These are phyloP conservation scores for Coemansia sp. DNA, from an alignment of 192 early-diverging fungal species.

Conservation along the genomic window DNA sequence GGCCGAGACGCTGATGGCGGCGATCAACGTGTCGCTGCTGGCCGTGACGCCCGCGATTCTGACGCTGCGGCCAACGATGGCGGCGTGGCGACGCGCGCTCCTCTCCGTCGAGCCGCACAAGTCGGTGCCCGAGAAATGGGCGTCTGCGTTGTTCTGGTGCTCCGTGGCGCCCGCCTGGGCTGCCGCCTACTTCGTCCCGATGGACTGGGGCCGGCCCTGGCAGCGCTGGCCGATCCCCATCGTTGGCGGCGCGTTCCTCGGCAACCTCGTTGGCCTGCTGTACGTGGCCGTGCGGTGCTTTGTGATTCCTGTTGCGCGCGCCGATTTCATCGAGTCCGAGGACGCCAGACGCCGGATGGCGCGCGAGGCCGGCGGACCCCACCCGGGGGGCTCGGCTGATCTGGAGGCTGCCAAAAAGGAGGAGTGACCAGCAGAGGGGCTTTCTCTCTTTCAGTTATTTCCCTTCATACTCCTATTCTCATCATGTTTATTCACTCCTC, in stretches of 20 bases:
- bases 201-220: slow-evolving; percentile 57
- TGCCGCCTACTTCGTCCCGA: slow-evolving; percentile 43
- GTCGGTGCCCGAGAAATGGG: slow-evolving; percentile 48
- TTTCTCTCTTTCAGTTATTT: background rate
- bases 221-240: slow-evolving; percentile 53
- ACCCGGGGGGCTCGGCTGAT: background rate
- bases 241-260: slow-evolving; percentile 45
- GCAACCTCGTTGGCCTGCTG: slow-evolving; percentile 37
- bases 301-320: slow-evolving; percentile 26
- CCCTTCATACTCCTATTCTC: background rate
- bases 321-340: slow-evolving; percentile 37
- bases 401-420: slow-evolving; percentile 16
- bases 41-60: slow-evolving; percentile 44
- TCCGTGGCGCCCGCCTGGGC: slow-evolving; percentile 35
- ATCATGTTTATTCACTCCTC: background rate
- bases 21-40: slow-evolving; percentile 38
- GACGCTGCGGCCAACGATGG: slow-evolving; percentile 21
- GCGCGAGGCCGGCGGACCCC: background rate
- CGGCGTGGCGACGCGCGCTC: slow-evolving; percentile 31
- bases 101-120: slow-evolving; percentile 12
- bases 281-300: slow-evolving; percentile 45
- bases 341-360: slow-evolving; percentile 8
- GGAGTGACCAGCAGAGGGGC: background rate
- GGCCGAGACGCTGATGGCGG: slow-evolving; percentile 33
- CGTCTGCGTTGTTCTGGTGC: slow-evolving; percentile 49